Base-by-base conservation (phyloP, 108 stramenopile species). In the Mediolabrus comicus region DNA sequence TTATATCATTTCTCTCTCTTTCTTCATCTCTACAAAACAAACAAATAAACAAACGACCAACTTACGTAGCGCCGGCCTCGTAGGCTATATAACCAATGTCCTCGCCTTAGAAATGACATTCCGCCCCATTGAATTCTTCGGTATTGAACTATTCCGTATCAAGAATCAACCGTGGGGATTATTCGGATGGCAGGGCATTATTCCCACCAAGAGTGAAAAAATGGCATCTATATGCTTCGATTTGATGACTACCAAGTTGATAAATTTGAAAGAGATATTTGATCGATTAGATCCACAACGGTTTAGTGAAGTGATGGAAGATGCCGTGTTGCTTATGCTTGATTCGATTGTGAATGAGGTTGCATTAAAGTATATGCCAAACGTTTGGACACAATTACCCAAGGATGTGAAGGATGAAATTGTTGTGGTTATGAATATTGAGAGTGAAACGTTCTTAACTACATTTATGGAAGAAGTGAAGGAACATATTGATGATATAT, bases 91-190 rank as follows among this genome's bases (percentile, higher is more conserved):
- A 16, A 97, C 96, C 30, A 97, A 97, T 65, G 90, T 92, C 38
- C 64, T 97, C 19, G 95, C 97, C 1, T 67, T 97, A 13, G 79
- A 95, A 82, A 89, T 97, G 92, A 97, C 95, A 7, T 96, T 97
- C 69, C 84, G 80, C 53, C 95, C 97, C 2, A 58, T 97, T 17
- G 95, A 97, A 78, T 95, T 86, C 62, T 74, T 81, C 54, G 97
- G 97, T 4, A 78, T 90, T 60, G 74, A 84, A 54, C 46, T 92
- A 5, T 84, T 87, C 57, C 89, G 95, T 8, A 60, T 89, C 9
- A 72, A 82, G 17, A 77, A 89, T 63, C 89, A 95, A 80, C 95
- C 96, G 14, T 88, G 91, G 81, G 93, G 93, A n/a, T 67, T 95
- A 29, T 85, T 96, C 57, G 46, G 46, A 9, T 75, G 80, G 86